Conservation (phyloP, 495 filamentous ascomycete species). For the Aspergillus leporis region DNA sequence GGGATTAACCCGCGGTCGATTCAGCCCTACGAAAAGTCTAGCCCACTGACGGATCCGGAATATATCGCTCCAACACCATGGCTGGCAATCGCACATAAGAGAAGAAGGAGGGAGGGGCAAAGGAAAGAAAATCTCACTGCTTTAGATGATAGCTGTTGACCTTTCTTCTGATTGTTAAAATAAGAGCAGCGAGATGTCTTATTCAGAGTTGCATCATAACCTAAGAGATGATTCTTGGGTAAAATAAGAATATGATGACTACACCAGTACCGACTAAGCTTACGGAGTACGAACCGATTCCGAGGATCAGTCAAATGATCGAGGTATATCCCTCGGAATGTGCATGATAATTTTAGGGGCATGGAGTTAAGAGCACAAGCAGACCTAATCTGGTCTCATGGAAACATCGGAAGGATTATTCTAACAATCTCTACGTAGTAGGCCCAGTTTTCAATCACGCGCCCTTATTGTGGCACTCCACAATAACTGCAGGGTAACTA, state of each 20-base stretch:
- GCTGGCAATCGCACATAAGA: not conserved
- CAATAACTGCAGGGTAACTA: not conserved
- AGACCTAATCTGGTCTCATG: not conserved
- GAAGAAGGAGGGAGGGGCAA: not conserved
- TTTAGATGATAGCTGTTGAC: no score
- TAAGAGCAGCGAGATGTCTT: not conserved
- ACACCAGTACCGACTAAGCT: not conserved
- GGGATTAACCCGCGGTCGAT: constrained; percentile 1
- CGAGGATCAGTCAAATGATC: not conserved
- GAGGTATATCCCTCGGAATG: not conserved
- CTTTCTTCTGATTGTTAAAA: not conserved
- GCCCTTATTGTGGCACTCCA: not conserved
- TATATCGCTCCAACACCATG: not conserved
- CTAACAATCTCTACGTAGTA: not conserved
- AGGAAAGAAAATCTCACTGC: no score
- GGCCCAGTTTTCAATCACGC: not conserved
- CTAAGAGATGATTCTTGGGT: not conserved
- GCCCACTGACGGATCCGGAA: not conserved
- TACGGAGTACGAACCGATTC: not conserved
- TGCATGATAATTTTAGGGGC: not conserved
- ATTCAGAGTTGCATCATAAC: not conserved
- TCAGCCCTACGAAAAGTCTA: constrained; percentile 3
- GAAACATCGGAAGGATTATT: not conserved
- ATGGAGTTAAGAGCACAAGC: not conserved
- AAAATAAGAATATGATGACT: not conserved